Conservation (phyloP, 1,284 basidiomycete species). For the Puccinia polysora region DNA sequence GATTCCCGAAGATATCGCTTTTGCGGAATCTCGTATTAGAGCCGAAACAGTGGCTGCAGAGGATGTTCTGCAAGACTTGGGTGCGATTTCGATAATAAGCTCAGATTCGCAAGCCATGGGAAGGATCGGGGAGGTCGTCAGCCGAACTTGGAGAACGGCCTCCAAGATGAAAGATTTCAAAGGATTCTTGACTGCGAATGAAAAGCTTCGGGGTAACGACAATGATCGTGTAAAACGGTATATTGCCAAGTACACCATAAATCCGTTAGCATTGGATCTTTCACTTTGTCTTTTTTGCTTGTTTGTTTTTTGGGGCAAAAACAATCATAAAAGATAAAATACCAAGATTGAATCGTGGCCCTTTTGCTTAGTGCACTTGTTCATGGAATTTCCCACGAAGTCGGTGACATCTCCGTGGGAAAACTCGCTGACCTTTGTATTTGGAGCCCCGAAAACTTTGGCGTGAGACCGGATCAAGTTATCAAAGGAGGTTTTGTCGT, state of each 20-base stretch:
- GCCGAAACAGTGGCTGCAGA: slow-evolving; percentile 96
- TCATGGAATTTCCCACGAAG: slow-evolving; percentile 80
- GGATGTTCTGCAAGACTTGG: slow-evolving; percentile 88
- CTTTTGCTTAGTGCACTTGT: slow-evolving; percentile 73
- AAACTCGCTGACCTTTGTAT: slow-evolving; percentile 87
- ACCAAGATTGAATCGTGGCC: no score
- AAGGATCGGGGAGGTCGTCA: slow-evolving; percentile 87
- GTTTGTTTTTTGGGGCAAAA: no score
- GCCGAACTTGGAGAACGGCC: slow-evolving; percentile 92
- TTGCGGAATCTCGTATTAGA: slow-evolving; percentile 94
- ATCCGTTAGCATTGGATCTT: slow-evolving; percentile 70
- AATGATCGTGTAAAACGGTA: slow-evolving; percentile 97
- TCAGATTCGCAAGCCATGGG: slow-evolving; percentile 98
- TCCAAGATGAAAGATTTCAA: slow-evolving; percentile 81
- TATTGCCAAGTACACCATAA: slow-evolving; percentile 93
- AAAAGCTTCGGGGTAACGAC: slow-evolving; percentile 64
- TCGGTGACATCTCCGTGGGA: slow-evolving; percentile 78
- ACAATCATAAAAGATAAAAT: no score
- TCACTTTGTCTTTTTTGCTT: no score
- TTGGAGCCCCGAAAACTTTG: slow-evolving; percentile 91
- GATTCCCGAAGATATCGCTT: slow-evolving; percentile 80
- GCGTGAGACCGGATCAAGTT: slow-evolving; percentile 82
- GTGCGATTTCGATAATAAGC: slow-evolving; percentile 90
- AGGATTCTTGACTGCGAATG: slow-evolving; percentile 69
- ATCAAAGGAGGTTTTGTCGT: slow-evolving; percentile 91